Evolutionary conservation across 2,329 filamentous ascomycete species (phyloP), one percentile per base, ranked within the genome.

Genomic region (Cladosporium sp.): DNA sequence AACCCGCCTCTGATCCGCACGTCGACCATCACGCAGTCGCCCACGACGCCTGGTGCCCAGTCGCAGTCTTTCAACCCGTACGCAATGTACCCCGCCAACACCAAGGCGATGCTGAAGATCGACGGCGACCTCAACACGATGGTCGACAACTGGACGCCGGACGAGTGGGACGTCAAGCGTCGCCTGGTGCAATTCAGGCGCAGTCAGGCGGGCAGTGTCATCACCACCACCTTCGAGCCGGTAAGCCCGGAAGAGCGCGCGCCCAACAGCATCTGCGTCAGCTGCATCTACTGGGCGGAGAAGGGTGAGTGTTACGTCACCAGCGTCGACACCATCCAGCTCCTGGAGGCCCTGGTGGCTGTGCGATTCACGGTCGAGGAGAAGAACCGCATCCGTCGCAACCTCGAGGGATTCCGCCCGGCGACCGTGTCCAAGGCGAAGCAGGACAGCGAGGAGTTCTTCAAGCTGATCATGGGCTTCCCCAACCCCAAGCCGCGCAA

Each of bases 381-480:
- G 76, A 98, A 97, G 82, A 98, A 98, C 70, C 84, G 93, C 49
- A 97, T 98, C 63, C 85, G 93, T 31, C 84, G 93, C 58, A 98
- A 98, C 65, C 77, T 98, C 33, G 93, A 98, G 69, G 91, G 91
- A 0, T 97, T 95, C 75, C 85, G 89, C 34, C 93, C 93, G 1
- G 73, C 89, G 58, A 98, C 93, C 0, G 90, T 98, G 14, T 95
- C 90, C 61, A 98, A 98, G 72, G 84, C 85, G 54, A 95, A 95
- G 72, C 67, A 84, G 1, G 92, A 97, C 55, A 95, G 88, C 67
- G 92, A 97, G 69, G 89, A 95, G 52, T 97, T 97, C 71, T 97
- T 97, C 83, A 96, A 96, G 74, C 80, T 96, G 63, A 97, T 98
- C 72, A 98, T 98, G 93, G 89, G 84, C 1, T 97, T 97, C 66